phyloP scores from a whole-genome alignment of 768 basidiomycete species.

The Lactarius hatsudake region DNA sequence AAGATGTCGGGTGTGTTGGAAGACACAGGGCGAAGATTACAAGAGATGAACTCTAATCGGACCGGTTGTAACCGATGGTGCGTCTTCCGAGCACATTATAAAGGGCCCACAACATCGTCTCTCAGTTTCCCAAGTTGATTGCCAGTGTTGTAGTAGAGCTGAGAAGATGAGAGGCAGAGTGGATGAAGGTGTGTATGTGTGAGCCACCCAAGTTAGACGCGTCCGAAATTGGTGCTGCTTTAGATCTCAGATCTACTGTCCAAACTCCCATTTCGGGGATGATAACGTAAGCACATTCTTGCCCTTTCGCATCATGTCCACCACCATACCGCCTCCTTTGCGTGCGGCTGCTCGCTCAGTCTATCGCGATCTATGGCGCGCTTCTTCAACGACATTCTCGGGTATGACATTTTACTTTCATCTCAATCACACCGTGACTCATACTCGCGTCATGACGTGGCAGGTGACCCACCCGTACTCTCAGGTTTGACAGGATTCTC shows the following conservation, averaged over 20 bases:
- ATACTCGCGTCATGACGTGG: constrained; percentile 2
- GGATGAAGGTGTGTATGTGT: not conserved
- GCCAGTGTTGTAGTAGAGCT: not conserved
- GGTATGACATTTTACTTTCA: constrained; percentile 35
- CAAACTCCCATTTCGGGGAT: not conserved
- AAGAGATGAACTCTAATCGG: constrained; percentile 8
- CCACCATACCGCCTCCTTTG: constrained; percentile 56
- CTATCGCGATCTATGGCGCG: constrained; percentile 69
- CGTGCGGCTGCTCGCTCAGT: constrained; percentile 67
- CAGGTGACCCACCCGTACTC: constrained; percentile 58
- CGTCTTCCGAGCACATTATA: not conserved
- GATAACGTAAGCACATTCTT: constrained; percentile 1
- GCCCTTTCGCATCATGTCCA: not conserved
- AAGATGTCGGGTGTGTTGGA: constrained; percentile 2
- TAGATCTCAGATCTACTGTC: constrained; percentile 36
- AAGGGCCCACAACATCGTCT: not conserved
- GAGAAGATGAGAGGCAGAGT: constrained; percentile 23
- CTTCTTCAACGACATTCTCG: constrained; percentile 62
- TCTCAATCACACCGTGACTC: not conserved
- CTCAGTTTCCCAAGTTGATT: not conserved
- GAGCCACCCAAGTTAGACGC: constrained; percentile 30
- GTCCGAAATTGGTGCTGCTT: constrained; percentile 40
- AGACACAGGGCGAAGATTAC: constrained; percentile 16
- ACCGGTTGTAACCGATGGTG: not conserved
- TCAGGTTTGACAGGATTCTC: constrained; percentile 40